Evolutionary conservation across 2,329 filamentous ascomycete genomes (phyloP).

Genomic region (Ilyonectria destructans): DNA sequence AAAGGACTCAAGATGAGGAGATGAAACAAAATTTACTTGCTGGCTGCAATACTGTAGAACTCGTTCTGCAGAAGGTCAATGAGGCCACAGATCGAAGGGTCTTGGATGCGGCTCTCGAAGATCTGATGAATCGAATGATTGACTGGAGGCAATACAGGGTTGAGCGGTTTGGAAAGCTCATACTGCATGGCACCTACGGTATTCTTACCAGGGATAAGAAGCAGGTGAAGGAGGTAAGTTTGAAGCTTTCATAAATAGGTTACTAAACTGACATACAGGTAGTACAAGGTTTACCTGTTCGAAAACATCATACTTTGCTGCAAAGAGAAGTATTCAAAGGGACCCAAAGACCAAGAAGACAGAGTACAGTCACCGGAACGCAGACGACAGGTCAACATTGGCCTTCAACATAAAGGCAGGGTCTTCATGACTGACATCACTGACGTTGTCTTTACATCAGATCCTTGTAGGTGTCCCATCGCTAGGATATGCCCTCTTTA

Average conservation of each 20-base stretch:
- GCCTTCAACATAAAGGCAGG: conserved; percentile 93
- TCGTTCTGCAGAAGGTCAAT: conserved; percentile 88
- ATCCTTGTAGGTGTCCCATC: conserved; percentile 77
- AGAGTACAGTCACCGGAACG: conserved; percentile 76
- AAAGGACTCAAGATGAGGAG: conserved; percentile 84
- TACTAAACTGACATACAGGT: conserved; percentile 35
- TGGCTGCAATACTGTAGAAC: conserved; percentile 87
- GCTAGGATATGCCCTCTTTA: conserved; percentile 14
- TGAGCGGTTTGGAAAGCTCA: conserved; percentile 90
- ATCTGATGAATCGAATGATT: conserved; percentile 87
- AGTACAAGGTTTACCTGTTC: conserved; percentile 99
- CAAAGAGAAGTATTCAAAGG: conserved; percentile 85
- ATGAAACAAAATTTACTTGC: conserved; percentile 80
- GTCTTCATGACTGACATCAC: conserved; percentile 99
- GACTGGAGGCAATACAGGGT: conserved; percentile 97
- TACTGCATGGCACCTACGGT: conserved; percentile 91
- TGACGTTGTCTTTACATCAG: conserved; percentile 90
- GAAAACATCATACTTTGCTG: conserved; percentile 96
- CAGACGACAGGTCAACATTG: conserved; percentile 65
- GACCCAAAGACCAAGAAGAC: conserved; percentile 76
- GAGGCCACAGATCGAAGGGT: conserved; percentile 92
- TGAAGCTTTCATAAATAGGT: conserved; percentile 46
- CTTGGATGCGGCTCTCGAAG: conserved; percentile 85
- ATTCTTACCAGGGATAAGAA: conserved; percentile 90
- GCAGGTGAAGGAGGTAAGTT: conserved; percentile 84